Base-by-base conservation (phyloP, 2,329 filamentous ascomycete genomes). In the Verticillium albo-atrum region DNA sequence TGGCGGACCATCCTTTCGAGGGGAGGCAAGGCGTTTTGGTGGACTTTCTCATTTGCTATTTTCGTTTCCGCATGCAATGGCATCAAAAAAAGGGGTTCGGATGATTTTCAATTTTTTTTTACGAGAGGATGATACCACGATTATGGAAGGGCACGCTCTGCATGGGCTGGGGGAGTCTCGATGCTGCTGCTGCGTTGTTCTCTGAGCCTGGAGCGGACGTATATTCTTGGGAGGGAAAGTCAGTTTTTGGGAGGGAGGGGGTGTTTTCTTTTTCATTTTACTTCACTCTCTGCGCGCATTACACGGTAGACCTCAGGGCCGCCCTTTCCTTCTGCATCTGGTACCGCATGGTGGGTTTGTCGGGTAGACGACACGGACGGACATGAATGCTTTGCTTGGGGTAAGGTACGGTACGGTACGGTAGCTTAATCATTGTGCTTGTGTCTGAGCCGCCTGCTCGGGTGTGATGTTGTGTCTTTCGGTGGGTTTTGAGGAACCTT, bases 221-320 rank as follows among this genome's bases (percentile, higher is more conserved):
- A 23, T 20, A 47, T 10, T 47, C 25, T 57, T 55, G 27, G 56
- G 27, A 55, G 51, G 59, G 50, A 54, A n/a, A n/a, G n/a, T n/a
- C n/a, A n/a, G n/a, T n/a, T n/a, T n/a, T n/a, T 50, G 34, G 59
- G 26, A 52, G 35, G 3, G 56, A 59, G 56, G 28, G 30, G 59
- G 59, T n/a, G n/a, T n/a, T n/a, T n/a, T n/a, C 59, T 56, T 57
- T 57, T 42, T 61, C 54, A 57, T 47, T 23, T 23, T 12, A 4
- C 20, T 54, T 54, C 20, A 26, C 50, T 53, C 50, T 53, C 10
- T 54, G 17, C 52, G 26, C 15, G 52, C 26, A 30, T 54, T 54
- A 54, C 17, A 54, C 27, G 52, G 30, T 54, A 54, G 52, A 54
- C 52, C 52, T 54, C 52, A 54, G 52, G 52, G 52, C 26, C 26